Base-by-base conservation (phyloP, 2,329 filamentous ascomycete species). In the Cercospora brassicicola region DNA sequence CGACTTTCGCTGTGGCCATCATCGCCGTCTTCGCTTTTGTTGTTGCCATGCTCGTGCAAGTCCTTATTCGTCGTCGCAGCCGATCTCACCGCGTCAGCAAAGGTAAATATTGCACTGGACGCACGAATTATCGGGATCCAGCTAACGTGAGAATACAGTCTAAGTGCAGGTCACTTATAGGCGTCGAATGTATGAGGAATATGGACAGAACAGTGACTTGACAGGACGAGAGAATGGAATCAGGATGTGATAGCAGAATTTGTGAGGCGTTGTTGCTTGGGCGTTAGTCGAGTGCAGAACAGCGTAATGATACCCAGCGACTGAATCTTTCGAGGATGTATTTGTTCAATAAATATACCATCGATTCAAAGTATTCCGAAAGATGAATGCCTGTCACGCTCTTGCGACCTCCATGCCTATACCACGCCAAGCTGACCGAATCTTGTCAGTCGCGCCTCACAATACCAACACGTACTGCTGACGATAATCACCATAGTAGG, bases 1-100 rank as follows among this genome's bases (percentile, higher is more conserved):
- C 56, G 48, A 56, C 66, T 28, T 68, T 69, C 6, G 67, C 67
- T 7, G 62, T 69, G 0, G 65, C 67, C 8, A 65, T 65, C 15
- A 63, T 67, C 15, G 65, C 45, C 15, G 20, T 57, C 23, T 67
- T 67, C 18, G 39, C 61, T 11, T 63, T 67, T 9, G 2, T 63
- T 0, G 26, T 59, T 20, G 61, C 65, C 4, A 33, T 63, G 11
- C 36, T 63, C 11, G 20, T 20, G 6, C 65, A 64, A 9, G 31
- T 59, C 10, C 15, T 59, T 0, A 59, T 64, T 15, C 51, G 62
- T 15, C 20, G 28, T 4, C 31, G 62, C 20, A 55, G 39, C 39
- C 36, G 33, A 10, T 20, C n/a, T 8, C 45, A n/a, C 26, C 20
- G 36, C 7, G 26, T 20, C 18, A 61, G 59, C 59, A 61, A 61